These are phyloP conservation scores for Fistulifera pelliculosa DNA, from an alignment of 108 stramenopile genomes.

Conservation along the genomic window DNA sequence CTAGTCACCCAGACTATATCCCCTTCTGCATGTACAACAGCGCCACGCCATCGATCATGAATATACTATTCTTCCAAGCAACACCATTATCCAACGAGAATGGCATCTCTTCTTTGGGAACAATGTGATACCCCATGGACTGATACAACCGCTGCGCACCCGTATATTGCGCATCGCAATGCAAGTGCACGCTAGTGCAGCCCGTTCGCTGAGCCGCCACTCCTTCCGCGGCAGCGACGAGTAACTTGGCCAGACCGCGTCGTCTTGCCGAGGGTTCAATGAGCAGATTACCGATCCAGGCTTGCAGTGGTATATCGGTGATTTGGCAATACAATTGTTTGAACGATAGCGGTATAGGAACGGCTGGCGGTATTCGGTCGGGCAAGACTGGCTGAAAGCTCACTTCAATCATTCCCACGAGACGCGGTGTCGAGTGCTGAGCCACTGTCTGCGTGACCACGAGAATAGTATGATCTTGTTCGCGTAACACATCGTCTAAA, in stretches of 20 bases:
- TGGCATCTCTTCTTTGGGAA: neutral
- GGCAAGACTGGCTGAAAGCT: neutral
- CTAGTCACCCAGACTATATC: no score
- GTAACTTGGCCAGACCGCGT: neutral
- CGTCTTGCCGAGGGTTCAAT: neutral
- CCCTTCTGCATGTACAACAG: neutral
- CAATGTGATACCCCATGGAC: neutral
- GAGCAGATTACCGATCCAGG: neutral
- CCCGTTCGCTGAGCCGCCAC: neutral
- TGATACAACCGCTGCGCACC: neutral
- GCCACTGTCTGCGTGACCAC: no score
- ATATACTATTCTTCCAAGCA: neutral
- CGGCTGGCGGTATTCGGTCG: neutral
- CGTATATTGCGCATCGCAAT: neutral
- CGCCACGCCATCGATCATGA: neutral
- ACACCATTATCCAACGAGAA: neutral
- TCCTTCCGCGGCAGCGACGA: neutral
- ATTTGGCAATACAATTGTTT: neutral
- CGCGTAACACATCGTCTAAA: no score
- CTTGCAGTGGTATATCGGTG: neutral
- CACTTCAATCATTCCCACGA: constrained; percentile 5
- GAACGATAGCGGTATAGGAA: neutral
- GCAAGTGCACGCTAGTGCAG: constrained; percentile 1
- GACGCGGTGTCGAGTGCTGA: no score
- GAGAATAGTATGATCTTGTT: no score